These are phyloP conservation scores for Claviceps cyperi DNA, from an alignment of 2,329 filamentous ascomycete genomes.

Conservation along the genomic window DNA sequence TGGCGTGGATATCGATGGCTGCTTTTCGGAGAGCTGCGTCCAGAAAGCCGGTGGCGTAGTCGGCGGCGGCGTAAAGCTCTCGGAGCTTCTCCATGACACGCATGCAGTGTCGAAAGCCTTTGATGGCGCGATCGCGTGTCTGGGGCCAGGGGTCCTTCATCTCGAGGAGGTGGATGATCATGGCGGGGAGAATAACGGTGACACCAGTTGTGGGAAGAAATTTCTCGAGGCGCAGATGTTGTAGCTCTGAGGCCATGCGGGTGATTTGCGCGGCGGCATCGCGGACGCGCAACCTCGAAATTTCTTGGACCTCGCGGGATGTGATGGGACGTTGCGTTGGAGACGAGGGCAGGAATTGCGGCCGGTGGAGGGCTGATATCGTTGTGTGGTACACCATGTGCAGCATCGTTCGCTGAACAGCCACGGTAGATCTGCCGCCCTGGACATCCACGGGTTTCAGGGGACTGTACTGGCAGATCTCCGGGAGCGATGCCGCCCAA, in stretches of 20 bases:
- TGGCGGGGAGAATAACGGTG: constrained; percentile 78
- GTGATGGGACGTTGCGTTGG: constrained; percentile 36
- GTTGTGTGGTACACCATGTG: constrained; percentile 93
- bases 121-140: constrained; percentile 56
- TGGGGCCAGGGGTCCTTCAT: constrained; percentile 70
- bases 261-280: constrained; percentile 78
- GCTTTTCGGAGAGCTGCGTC: constrained; percentile 82
- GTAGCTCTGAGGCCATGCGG: constrained; percentile 63
- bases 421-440: constrained; percentile 43
- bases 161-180: constrained; percentile 86
- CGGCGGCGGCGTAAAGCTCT: constrained; percentile 85
- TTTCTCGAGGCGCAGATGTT: constrained; percentile 55
- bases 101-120: constrained; percentile 86
- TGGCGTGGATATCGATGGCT: constrained; percentile 51
- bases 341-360: constrained; percentile 71
- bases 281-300: constrained; percentile 69
- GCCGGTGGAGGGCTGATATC: constrained; percentile 77
- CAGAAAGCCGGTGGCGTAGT: constrained; percentile 91
- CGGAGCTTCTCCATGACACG: constrained; percentile 74
- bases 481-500: constrained; percentile 62
- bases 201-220: constrained; percentile 82
- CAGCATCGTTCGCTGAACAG: constrained; percentile 68
- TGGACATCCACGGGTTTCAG: constrained; percentile 40
- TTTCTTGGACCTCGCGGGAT: constrained; percentile 60
- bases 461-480: constrained; percentile 53